phyloP scores from a whole-genome alignment of 2,329 filamentous ascomycete species.

The Aureobasidium uvarum region DNA sequence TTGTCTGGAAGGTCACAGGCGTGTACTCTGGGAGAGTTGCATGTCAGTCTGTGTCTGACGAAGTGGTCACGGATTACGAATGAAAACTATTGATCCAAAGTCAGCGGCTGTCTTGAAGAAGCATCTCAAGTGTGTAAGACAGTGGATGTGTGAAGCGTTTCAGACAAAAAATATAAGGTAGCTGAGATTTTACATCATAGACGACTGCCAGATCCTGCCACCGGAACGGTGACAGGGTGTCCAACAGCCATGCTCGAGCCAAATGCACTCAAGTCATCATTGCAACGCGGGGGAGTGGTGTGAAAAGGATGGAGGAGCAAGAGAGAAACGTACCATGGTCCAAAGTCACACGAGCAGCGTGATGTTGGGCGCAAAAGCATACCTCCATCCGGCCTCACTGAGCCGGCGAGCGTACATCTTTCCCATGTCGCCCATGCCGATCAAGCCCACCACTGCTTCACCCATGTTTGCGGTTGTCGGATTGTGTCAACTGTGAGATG shows the following conservation, averaged over 20 bases:
- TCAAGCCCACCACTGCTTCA: slow-evolving; percentile 81
- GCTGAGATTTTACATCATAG: slow-evolving; percentile 99
- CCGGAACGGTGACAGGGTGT: slow-evolving; percentile 72
- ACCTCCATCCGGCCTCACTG: slow-evolving; percentile 95
- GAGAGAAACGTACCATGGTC: slow-evolving; percentile 40
- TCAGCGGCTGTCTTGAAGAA: slow-evolving; percentile 26
- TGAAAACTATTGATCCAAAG: slow-evolving; percentile 23
- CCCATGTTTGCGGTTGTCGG: slow-evolving; percentile 50
- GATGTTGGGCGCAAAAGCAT: slow-evolving; percentile 43
- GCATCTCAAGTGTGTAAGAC: slow-evolving; percentile 21
- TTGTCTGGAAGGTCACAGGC: slow-evolving; percentile 92
- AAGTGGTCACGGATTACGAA: slow-evolving; percentile 6
- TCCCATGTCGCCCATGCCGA: slow-evolving; percentile 99
- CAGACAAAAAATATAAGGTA: slow-evolving; percentile 95
- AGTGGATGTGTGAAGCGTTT: slow-evolving; percentile 42
- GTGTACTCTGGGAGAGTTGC: slow-evolving; percentile 67
- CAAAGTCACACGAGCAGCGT: slow-evolving; percentile 31
- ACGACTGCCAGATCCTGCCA: slow-evolving; percentile 57
- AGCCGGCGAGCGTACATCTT: slow-evolving; percentile 94
- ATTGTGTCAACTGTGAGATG: slow-evolving; percentile 1
- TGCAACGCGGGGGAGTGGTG: slow-evolving; percentile 37
- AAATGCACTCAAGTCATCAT: slow-evolving; percentile 99
- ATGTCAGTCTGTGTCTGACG: slow-evolving; percentile 20
- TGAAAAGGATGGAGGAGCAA: slow-evolving; percentile 22
- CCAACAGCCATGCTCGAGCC: slow-evolving; percentile 91